phyloP scores from a whole-genome alignment of 768 basidiomycete genomes.

The Lentinula sp. region DNA sequence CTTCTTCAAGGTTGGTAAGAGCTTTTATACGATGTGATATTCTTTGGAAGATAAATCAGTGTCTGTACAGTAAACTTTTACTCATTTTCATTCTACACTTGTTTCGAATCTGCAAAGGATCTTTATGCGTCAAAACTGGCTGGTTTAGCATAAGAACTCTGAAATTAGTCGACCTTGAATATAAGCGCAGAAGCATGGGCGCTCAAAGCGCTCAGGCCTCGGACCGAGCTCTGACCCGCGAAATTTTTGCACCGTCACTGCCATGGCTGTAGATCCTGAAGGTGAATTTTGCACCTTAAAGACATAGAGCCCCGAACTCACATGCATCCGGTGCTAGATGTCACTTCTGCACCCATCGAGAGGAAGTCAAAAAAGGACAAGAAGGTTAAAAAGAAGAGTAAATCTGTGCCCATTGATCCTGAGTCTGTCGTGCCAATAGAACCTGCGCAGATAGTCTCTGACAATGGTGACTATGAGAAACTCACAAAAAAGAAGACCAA shows the following conservation, averaged over 20 bases:
- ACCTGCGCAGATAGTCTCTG: neutral
- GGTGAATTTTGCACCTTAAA: neutral
- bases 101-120: too few relatives aligned
- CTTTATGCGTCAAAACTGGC: too few relatives aligned
- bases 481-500: conserved; percentile 16
- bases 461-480: neutral
- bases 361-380: conserved; percentile 1
- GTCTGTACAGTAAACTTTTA: too few relatives aligned
- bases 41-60: too few relatives aligned
- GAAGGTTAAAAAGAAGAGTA: conserved; percentile 1
- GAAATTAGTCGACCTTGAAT: too few relatives aligned
- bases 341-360: neutral
- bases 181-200: too few relatives aligned
- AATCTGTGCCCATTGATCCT: neutral
- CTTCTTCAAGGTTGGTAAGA: too few relatives aligned
- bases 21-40: too few relatives aligned
- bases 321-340: neutral
- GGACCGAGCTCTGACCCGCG: neutral
- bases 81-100: too few relatives aligned
- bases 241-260: neutral
- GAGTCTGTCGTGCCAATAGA: neutral
- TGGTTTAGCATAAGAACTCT: too few relatives aligned
- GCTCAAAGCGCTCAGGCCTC: too few relatives aligned
- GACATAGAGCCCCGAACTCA: too few relatives aligned
- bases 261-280: neutral